These are phyloP conservation scores for Russula abietina DNA, from an alignment of 768 basidiomycete species.

Conservation along the genomic window DNA sequence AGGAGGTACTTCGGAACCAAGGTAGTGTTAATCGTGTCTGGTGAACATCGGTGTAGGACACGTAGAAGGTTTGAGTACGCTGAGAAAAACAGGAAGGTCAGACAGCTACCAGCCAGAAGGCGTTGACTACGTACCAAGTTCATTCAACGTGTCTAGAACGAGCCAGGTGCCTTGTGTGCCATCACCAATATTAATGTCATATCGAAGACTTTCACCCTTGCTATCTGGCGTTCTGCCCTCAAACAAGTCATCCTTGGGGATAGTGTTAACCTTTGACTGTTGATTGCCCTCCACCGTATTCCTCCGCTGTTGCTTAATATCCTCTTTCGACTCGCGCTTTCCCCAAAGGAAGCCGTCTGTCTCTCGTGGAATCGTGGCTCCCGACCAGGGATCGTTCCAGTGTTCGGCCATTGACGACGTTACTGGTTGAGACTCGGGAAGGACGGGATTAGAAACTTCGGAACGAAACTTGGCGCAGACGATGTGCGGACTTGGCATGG, in stretches of 20 bases:
- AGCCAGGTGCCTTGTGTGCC: constrained; percentile 23
- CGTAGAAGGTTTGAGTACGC: constrained; percentile 22
- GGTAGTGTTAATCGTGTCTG: constrained; percentile 14
- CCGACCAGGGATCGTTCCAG: constrained; percentile 24
- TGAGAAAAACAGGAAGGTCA: background rate
- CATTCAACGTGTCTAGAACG: constrained; percentile 21
- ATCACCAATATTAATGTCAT: constrained; percentile 17
- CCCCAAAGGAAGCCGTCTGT: constrained; percentile 7
- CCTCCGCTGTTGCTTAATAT: constrained; percentile 7
- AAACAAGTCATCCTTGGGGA: constrained; percentile 7
- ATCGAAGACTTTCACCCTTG: constrained; percentile 6
- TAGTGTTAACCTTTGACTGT: background rate
- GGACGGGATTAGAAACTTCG: background rate
- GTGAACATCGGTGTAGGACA: constrained; percentile 23
- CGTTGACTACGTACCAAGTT: constrained; percentile 12
- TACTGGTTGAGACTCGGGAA: background rate
- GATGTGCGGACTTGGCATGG: constrained; percentile 18
- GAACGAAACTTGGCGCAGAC: constrained; percentile 23
- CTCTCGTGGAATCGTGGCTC: constrained; percentile 17
- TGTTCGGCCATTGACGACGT: constrained; percentile 9
- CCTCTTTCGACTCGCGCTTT: constrained; percentile 23
- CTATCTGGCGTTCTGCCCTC: constrained; percentile 6
- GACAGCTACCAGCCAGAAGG: background rate
- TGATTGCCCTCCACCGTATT: background rate
- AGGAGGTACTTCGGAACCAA: constrained; percentile 17